Evolutionary conservation across 192 early-diverging fungal species (phyloP).

Genomic region (Backusella australiensis): DNA sequence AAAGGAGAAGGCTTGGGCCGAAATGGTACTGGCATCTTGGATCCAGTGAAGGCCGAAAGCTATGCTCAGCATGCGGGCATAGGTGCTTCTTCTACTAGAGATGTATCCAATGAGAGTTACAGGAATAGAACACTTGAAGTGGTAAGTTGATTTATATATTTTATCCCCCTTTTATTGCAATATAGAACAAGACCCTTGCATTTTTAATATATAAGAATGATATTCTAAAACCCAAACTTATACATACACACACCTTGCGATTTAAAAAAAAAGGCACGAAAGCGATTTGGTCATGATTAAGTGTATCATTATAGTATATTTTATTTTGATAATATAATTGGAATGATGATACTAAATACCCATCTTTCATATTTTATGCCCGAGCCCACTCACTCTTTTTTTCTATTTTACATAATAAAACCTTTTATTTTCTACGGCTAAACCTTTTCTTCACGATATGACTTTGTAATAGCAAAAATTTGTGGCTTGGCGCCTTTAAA

Average conservation of each 20-base stretch:
- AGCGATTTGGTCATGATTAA: slow-evolving; percentile 11
- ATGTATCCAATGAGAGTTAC: slow-evolving; percentile 14
- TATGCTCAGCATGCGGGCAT: slow-evolving; percentile 47
- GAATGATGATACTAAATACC: too few species aligned
- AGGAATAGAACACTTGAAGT: slow-evolving; percentile 24
- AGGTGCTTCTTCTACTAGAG: slow-evolving; percentile 32
- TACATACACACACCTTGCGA: too few species aligned
- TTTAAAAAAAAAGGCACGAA: background rate
- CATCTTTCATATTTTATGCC: too few species aligned
- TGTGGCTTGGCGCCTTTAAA: background rate
- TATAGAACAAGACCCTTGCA: background rate
- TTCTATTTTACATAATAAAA: too few species aligned
- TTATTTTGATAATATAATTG: background rate
- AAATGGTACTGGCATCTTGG: slow-evolving; percentile 82
- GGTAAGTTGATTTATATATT: slow-evolving; percentile 15
- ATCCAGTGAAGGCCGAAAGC: slow-evolving; percentile 80
- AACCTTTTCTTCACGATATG: background rate
- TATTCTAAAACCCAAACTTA: too few species aligned
- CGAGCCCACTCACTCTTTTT: too few species aligned
- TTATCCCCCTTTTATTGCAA: too few species aligned
- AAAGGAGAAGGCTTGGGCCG: slow-evolving; percentile 85
- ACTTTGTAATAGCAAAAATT: background rate
- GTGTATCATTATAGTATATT: background rate
- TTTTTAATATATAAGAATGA: too few species aligned
- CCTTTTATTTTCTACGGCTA: too few species aligned